Base-by-base conservation (phyloP, 2,329 filamentous ascomycete genomes). In the Penicillium sclerotiorum region DNA sequence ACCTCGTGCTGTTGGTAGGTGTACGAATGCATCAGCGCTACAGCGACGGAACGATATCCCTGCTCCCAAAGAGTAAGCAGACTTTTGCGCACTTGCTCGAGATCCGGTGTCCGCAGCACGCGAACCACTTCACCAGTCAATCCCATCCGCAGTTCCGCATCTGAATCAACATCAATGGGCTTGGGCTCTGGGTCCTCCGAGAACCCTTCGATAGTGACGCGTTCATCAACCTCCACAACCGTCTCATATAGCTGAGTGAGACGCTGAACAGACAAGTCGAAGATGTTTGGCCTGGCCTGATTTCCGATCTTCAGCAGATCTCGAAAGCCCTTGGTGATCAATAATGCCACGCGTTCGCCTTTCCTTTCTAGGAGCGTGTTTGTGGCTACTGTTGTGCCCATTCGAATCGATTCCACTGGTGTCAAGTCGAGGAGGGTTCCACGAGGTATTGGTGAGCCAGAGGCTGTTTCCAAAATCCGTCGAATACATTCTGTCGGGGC, bases 311-410 rank as follows among this genome's bases (percentile, higher is more conserved):
- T 81, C 17, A 94, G 74, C 57, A 89, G 90, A 67, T 95, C 89
- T 56, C 82, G 84, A 76, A 95, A 95, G 0, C 90, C 90, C 59
- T 84, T 85, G 0, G 89, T 94, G 4, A 91, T 88, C 0, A 95
- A 82, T 71, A 95, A 80, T 86, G 3, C 94, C 82, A 92, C 90
- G 60, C 83, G 83, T 71, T 93, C 89, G 37, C 90, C 91, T 68
- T 95, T 95, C 54, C 90, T 79, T 70, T 95, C 91, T 2, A 95
- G 78, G 49, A 95, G 73, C 0, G 90, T 90, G 66, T 95, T 95
- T 1, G 90, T 95, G 8, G 90, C 90, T n/a, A 95, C 90, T 0
- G 90, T 95, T 2, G 90, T 95, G 41, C 90, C 90, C 89, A 95
- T 95, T 39, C 90, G 86, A 65, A 95, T 93, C 4, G 53, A 61